Conservation (phyloP, 2,329 filamentous ascomycete genomes). For the Botrytis deweyae region DNA sequence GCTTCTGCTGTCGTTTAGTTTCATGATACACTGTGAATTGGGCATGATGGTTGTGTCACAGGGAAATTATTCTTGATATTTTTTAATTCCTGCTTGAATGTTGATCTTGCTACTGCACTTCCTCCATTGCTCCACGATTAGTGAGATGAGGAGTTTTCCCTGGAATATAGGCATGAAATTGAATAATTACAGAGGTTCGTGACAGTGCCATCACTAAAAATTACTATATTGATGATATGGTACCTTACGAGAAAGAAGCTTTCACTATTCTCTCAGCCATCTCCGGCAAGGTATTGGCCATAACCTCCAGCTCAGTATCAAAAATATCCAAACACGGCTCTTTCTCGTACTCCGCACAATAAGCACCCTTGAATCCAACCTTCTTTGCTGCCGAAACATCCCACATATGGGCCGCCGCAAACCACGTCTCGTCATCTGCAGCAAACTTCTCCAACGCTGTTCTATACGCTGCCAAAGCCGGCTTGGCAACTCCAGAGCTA, state of each 20-base stretch:
- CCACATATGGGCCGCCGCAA: conserved; percentile 60
- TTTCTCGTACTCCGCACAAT: conserved; percentile 53
- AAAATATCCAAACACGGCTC: conserved; percentile 52
- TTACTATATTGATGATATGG: neutral
- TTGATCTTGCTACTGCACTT: neutral
- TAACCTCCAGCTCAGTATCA: conserved; percentile 49
- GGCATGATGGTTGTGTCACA: neutral
- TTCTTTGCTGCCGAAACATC: conserved; percentile 53
- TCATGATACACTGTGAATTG: neutral
- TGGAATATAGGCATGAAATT: no score
- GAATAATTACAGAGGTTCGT: neutral
- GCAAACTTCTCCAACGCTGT: conserved; percentile 44
- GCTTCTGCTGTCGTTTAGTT: neutral
- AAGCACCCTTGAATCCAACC: conserved; percentile 52
- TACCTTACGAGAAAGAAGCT: neutral
- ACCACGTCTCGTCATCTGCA: conserved; percentile 48
- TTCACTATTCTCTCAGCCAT: conserved; percentile 47
- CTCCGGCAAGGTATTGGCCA: conserved; percentile 46
- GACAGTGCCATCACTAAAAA: neutral
- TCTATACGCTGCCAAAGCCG: conserved; percentile 48
- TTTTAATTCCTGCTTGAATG: neutral
- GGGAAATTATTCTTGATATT: neutral
- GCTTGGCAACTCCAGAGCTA: conserved; percentile 50
- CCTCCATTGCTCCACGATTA: neutral
- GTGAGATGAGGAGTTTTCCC: neutral